phyloP scores from a whole-genome alignment of 2,329 filamentous ascomycete species.

The Metarhizium sp. region DNA sequence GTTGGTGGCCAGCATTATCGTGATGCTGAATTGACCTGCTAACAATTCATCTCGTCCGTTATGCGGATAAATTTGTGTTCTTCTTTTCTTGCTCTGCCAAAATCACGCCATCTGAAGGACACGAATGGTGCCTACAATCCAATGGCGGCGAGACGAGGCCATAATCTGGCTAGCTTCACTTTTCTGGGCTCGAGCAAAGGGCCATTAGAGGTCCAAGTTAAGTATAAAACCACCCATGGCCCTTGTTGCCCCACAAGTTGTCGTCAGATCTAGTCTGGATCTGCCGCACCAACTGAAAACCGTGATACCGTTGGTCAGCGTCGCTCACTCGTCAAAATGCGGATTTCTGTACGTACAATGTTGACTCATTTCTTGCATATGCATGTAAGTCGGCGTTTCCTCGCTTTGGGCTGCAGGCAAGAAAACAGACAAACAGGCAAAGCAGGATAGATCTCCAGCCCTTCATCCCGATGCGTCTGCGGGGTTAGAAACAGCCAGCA shows the following conservation, averaged over 20 bases:
- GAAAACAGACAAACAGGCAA: too few species aligned
- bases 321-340: not conserved
- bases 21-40: not conserved
- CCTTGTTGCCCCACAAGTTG: slow-evolving; percentile 2
- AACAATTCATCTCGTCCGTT: too few species aligned
- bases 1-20: too few species aligned
- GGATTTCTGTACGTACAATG: not conserved
- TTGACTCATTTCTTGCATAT: not conserved
- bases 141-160: not conserved
- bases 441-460: not conserved
- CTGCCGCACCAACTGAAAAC: not conserved
- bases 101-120: slow-evolving; percentile 14
- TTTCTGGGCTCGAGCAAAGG: not conserved
- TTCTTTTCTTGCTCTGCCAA: not conserved
- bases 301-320: not conserved
- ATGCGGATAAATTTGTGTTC: not conserved
- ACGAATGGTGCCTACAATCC: slow-evolving; percentile 16
- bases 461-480: too few species aligned
- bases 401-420: not conserved
- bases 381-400: not conserved
- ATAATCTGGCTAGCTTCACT: not conserved
- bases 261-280: slow-evolving; percentile 4
- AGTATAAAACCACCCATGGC: not conserved
- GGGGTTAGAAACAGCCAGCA: too few species aligned
- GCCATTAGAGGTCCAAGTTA: not conserved